Evolutionary conservation across 176 grass and related monocot species (phyloP).

Genomic region (Oryza glaberrima): DNA sequence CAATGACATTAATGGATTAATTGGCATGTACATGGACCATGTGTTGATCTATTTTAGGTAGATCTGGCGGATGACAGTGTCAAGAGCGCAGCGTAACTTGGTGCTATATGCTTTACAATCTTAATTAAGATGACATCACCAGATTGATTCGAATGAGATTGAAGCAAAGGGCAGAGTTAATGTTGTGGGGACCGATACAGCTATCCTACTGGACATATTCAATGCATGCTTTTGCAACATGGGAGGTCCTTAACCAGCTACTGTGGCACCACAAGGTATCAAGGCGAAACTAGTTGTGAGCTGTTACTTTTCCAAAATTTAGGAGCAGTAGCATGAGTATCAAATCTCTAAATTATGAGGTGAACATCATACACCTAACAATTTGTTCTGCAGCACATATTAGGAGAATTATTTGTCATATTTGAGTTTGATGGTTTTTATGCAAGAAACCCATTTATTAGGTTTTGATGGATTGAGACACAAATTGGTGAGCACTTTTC

Average conservation of each 20-base stretch:
- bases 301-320: conserved; percentile 44
- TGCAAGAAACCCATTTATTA: conserved; percentile 40
- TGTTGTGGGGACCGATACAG: conserved; percentile 64
- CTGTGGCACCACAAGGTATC: conserved; percentile 44
- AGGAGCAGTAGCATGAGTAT: conserved; percentile 44
- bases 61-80: conserved; percentile 53
- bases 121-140: conserved; percentile 44
- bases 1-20: conserved; percentile 40
- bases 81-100: conserved; percentile 38
- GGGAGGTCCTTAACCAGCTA: conserved; percentile 64
- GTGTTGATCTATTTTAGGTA: conserved; percentile 61
- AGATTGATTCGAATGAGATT: conserved; percentile 45
- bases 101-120: conserved; percentile 51
- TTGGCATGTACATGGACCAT: conserved; percentile 49
- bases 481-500: conserved; percentile 33
- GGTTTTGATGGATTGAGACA: conserved; percentile 41
- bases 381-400: conserved; percentile 48
- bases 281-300: conserved; percentile 27
- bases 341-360: conserved; percentile 39
- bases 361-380: conserved; percentile 36
- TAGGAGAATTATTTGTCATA: conserved; percentile 44
- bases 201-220: conserved; percentile 66
- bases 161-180: conserved; percentile 54
- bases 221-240: conserved; percentile 74
- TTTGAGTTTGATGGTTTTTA: conserved; percentile 23